Percentiles rank a stretch among this genome's conserved stretches.
These are phyloP conservation scores for Hypoxylon subgilvum DNA, from an alignment of 495 filamentous ascomycete genomes.

Conservation along the genomic window DNA sequence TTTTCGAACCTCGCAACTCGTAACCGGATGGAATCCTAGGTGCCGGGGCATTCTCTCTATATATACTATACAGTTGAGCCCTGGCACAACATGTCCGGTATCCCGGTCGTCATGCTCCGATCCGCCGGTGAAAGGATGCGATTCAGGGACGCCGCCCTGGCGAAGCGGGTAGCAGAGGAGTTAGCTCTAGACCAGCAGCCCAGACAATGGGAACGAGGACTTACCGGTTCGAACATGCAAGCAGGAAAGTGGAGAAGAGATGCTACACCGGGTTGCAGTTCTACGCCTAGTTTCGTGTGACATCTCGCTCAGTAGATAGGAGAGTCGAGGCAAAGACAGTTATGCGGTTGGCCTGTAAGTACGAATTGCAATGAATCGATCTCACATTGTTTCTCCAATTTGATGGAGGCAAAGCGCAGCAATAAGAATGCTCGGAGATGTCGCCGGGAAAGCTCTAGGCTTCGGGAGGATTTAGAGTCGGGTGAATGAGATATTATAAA, in stretches of 20 bases:
- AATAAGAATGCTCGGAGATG: constrained; percentile 15
- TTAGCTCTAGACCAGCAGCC: too few relatives aligned
- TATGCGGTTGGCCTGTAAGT: constrained; percentile 1
- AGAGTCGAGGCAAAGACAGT: not conserved
- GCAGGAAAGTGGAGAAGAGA: constrained; percentile 20
- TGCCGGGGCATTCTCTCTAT: not conserved
- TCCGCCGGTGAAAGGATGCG: constrained; percentile 6
- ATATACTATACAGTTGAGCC: not conserved
- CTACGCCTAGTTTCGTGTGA: constrained; percentile 23
- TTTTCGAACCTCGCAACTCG: constrained; percentile 1
- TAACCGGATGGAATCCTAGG: not conserved
- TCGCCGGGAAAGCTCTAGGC: not conserved
- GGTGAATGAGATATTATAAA: constrained; percentile 11
- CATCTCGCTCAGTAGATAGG: constrained; percentile 12
- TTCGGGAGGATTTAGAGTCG: not conserved
- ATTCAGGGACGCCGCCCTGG: not conserved
- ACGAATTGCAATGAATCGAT: constrained; percentile 11
- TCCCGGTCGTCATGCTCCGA: constrained; percentile 5
- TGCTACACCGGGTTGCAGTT: constrained; percentile 12
- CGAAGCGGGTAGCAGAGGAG: too few relatives aligned
- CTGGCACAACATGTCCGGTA: constrained; percentile 1
- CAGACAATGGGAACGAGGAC: too few relatives aligned
- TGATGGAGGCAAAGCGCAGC: constrained; percentile 12
- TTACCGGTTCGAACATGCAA: constrained; percentile 17
- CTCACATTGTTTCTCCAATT: constrained; percentile 10